Evolutionary conservation across 208 protist species (phyloP).

Genomic region (Trypanosoma boissoni): DNA sequence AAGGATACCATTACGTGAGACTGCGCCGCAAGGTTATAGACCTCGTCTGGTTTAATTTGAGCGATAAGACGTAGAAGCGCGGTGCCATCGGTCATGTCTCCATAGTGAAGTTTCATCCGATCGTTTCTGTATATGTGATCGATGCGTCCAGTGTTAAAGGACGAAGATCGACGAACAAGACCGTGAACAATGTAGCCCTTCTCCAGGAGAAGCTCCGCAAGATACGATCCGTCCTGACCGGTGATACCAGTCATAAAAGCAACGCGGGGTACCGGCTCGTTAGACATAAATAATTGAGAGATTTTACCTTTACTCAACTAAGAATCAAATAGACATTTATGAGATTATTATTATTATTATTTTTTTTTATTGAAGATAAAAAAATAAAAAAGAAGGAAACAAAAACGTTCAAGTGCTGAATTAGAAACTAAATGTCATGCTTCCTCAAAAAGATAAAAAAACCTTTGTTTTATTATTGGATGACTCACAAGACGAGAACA

Average conservation of each 20-base stretch:
- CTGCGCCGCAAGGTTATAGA: conserved; percentile 94
- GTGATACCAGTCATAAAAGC: conserved; percentile 94
- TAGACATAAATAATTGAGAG: no score
- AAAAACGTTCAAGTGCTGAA: neutral
- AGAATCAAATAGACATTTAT: no score
- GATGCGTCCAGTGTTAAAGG: conserved; percentile 91
- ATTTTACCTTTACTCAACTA: no score
- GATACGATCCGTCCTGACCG: conserved; percentile 80
- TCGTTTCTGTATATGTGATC: conserved; percentile 80
- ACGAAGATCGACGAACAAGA: conserved; percentile 90
- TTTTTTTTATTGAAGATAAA: neutral
- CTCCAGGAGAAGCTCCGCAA: conserved; percentile 65
- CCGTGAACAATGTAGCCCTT: conserved; percentile 92
- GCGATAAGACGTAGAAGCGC: conserved; percentile 75
- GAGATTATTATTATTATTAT: no score
- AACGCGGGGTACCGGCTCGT: conserved; percentile 13
- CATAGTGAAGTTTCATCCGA: conserved; percentile 86
- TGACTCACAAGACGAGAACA: no score
- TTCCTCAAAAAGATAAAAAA: neutral
- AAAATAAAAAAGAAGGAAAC: neutral
- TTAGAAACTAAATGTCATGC: neutral
- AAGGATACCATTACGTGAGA: conserved; percentile 96
- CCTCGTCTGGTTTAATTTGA: conserved; percentile 69
- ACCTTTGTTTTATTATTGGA: no score
- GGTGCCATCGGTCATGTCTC: conserved; percentile 92